Conservation (phyloP, 2,329 filamentous ascomycete species). For the Myotisia sp. region DNA sequence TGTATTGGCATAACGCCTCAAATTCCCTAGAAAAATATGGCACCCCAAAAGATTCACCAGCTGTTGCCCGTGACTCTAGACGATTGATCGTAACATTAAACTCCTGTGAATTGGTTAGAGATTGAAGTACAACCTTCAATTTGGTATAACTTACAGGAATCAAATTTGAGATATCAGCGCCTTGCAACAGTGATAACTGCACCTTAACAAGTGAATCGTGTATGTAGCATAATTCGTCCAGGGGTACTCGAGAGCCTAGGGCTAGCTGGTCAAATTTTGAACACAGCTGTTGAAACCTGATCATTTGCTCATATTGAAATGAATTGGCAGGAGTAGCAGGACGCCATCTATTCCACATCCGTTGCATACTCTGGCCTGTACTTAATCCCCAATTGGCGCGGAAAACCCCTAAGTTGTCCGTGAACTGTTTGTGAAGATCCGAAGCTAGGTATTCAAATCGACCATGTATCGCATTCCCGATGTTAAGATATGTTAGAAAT, state of each 20-base stretch:
- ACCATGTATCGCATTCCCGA: slow-evolving; percentile 23
- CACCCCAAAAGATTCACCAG: slow-evolving; percentile 17
- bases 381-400: slow-evolving; percentile 55
- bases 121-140: neutral
- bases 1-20: slow-evolving; percentile 34
- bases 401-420: slow-evolving; percentile 40
- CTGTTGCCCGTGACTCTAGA: slow-evolving; percentile 20
- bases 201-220: slow-evolving; percentile 27
- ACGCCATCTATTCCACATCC: slow-evolving; percentile 58
- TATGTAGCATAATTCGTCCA: slow-evolving; percentile 24
- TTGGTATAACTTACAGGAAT: slow-evolving; percentile 17
- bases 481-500: slow-evolving; percentile 41
- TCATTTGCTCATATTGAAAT: slow-evolving; percentile 21
- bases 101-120: slow-evolving; percentile 15
- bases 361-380: slow-evolving; percentile 67
- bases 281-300: slow-evolving; percentile 25
- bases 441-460: slow-evolving; percentile 20
- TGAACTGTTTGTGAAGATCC: slow-evolving; percentile 19
- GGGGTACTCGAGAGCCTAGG: slow-evolving; percentile 23
- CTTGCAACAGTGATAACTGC: slow-evolving; percentile 24
- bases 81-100: slow-evolving; percentile 27
- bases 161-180: slow-evolving; percentile 24
- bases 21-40: slow-evolving; percentile 36
- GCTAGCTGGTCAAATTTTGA: slow-evolving; percentile 25
- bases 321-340: slow-evolving; percentile 38